Percentiles rank a stretch among this genome's conserved stretches.
Conservation (phyloP, 176 grass and related monocot species). For the Lolium multiflorum region DNA sequence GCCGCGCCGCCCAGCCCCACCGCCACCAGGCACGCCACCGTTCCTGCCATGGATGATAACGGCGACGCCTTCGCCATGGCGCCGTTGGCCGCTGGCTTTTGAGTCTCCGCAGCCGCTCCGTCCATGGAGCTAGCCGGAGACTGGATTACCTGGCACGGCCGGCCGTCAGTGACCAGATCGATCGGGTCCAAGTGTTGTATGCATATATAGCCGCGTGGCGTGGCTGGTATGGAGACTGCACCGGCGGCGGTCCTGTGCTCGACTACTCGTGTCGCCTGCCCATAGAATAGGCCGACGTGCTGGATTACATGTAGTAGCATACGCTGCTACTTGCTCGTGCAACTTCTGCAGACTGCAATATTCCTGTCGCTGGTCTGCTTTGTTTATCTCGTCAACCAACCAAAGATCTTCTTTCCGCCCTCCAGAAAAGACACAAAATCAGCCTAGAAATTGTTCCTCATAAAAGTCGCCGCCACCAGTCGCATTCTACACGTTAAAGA, state of each 20-base stretch:
- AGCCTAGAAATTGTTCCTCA: not conserved
- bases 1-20: constrained; percentile 65
- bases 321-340: not conserved
- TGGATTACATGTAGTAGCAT: no score
- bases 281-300: not conserved
- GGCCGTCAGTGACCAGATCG: not conserved
- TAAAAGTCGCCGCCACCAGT: not conserved
- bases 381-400: not conserved
- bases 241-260: not conserved
- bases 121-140: constrained; percentile 46
- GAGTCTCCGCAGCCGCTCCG: not conserved
- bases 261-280: not conserved
- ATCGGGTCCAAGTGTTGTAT: not conserved
- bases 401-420: not conserved
- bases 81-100: not conserved
- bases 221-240: not conserved
- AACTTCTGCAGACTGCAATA: not conserved
- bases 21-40: constrained; percentile 45
- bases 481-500: constrained; percentile 14
- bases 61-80: not conserved
- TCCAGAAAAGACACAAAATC: not conserved
- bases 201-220: constrained; percentile 38
- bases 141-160: not conserved
- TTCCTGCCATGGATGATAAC: constrained; percentile 8
- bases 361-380: not conserved